Percentiles rank a stretch among this genome's conserved stretches.
phyloP scores from a whole-genome alignment of 108 stramenopile species.

The Pseudonitzschia multiseries region DNA sequence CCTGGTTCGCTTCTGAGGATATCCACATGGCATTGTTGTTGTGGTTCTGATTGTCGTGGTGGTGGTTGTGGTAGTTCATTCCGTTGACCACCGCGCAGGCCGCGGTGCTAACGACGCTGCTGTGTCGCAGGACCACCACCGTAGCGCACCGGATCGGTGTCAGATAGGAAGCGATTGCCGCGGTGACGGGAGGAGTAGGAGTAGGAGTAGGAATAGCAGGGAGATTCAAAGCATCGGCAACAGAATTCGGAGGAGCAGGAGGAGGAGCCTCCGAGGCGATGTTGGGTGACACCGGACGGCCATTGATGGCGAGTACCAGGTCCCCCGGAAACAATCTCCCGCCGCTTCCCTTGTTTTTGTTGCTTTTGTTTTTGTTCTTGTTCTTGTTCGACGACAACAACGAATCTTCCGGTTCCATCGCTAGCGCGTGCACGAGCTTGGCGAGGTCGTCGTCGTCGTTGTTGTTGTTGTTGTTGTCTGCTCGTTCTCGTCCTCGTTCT shows the following conservation, averaged over 20 bases:
- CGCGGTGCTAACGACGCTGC: constrained; percentile 2
- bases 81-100: background rate
- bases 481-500: background rate
- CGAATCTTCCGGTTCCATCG: background rate
- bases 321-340: constrained; percentile 32
- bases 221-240: too few species aligned
- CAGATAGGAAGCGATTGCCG: background rate
- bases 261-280: too few species aligned
- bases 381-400: background rate
- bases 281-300: constrained; percentile 8
- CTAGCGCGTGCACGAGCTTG: background rate
- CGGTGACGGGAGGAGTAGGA: background rate
- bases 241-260: too few species aligned
- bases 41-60: background rate
- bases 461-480: constrained; percentile 1
- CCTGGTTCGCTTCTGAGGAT: background rate
- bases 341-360: too few species aligned
- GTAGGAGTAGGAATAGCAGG: too few species aligned
- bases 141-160: background rate
- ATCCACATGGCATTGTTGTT: background rate
- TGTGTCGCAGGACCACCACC: constrained; percentile 23
- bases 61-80: background rate
- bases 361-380: too few species aligned
- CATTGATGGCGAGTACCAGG: constrained; percentile 33
- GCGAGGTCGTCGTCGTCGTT: background rate